Evolutionary conservation across 257 asterid genomes (phyloP), one percentile per base, ranked within the genome.

Genomic region (Paulownia fortunei): DNA sequence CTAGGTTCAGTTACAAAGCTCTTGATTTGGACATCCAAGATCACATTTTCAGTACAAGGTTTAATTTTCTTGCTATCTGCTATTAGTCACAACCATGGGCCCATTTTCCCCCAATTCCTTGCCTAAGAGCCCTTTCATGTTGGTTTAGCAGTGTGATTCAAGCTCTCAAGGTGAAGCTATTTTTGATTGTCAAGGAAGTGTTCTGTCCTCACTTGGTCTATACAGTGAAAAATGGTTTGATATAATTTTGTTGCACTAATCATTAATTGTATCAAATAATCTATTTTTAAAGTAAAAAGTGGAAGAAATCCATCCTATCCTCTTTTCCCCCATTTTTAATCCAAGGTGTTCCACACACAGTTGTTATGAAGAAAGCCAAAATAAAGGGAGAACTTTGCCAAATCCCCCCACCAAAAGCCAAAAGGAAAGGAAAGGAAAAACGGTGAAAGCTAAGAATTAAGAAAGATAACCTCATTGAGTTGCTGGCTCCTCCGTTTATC

Each of bases 401-500:
- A 74, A 42, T 15, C 26, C 27, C 69, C 42, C 26, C 56, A 27
- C 8, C 8, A 16, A 24, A 56, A 12, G 7, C 11, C 34, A 18
- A 11, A 62, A 56, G n/a, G 9, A 24, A 41, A 67, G 2, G 0
- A 23, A 18, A 47, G 18, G 12, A 39, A 39, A 49, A 55, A 13
- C 1, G 12, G 23, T 3, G 58, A 49, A 44, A 64, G 27, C 21
- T 4, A 59, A 39, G 34, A 66, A 52, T 8, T 4, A 58, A 58
- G 67, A 69, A 59, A 49, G 19, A 15, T 21, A 79, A 92, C 99
- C 97, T 96, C 90, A 80, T 81, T 93, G 60, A 92, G 90, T 81
- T 85, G 97, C 23, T 85, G 91, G 80, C 96, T 93, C 84, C 97
- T 92, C 16, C 83, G 87, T 80, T 90, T 89, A 49, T 93, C 98